Conservation (phyloP, 345 rosid species). For the Theobroma cacao region DNA sequence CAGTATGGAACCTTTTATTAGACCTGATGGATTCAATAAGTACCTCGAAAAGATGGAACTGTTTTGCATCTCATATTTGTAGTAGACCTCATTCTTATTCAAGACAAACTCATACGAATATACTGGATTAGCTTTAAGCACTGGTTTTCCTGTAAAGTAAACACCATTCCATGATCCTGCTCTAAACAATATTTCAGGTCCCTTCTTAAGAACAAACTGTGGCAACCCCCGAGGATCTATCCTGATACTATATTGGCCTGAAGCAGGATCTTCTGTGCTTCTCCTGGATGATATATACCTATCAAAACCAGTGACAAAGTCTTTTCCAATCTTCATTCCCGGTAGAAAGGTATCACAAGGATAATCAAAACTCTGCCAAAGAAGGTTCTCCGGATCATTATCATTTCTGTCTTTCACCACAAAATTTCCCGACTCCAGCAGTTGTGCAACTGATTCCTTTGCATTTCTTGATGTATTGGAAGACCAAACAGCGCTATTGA, state of each 20-base stretch:
- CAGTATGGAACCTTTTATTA: conserved; percentile 50
- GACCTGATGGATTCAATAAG: conserved; percentile 33
- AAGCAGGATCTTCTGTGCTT: conserved; percentile 32
- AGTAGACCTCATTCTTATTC: conserved; percentile 37
- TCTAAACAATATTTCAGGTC: conserved; percentile 24
- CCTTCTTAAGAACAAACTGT: conserved; percentile 21
- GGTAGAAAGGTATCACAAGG: conserved; percentile 39
- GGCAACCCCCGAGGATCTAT: conserved; percentile 20
- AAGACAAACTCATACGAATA: conserved; percentile 36
- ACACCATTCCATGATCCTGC: conserved; percentile 81
- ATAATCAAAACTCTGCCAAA: conserved; percentile 48
- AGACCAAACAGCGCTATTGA: neutral
- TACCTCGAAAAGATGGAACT: conserved; percentile 40
- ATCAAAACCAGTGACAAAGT: conserved; percentile 23
- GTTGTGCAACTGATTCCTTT: conserved; percentile 10
- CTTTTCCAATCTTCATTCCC: conserved; percentile 40
- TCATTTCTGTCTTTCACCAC: conserved; percentile 30
- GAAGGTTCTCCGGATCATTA: neutral
- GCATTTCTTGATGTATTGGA: neutral
- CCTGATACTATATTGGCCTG: neutral
- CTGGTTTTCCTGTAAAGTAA: conserved; percentile 67
- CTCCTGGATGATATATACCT: conserved; percentile 26
- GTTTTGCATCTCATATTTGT: conserved; percentile 32
- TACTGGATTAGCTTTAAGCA: conserved; percentile 30
- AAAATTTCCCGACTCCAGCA: conserved; percentile 39